These are phyloP conservation scores for Paradendryphiella salina DNA, from an alignment of 2,329 filamentous ascomycete species.

Conservation along the genomic window DNA sequence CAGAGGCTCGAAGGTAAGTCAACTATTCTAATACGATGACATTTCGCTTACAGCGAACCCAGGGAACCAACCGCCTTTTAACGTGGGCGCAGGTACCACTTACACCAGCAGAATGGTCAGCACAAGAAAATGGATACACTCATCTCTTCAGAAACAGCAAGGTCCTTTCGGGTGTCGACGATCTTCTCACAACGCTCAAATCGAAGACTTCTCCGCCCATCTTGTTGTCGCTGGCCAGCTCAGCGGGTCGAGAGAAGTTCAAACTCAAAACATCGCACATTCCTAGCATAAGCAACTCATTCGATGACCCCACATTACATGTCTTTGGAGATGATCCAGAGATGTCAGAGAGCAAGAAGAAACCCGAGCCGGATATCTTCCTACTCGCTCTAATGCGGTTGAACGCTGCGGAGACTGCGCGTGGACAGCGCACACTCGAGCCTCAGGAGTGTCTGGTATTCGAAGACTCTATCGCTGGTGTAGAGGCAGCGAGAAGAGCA, in stretches of 20 bases:
- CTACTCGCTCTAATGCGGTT: slow-evolving; percentile 4
- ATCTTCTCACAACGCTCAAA: slow-evolving; percentile 1
- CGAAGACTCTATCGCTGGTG: slow-evolving; percentile 12
- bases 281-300: neutral
- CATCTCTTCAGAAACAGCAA: slow-evolving; percentile 19
- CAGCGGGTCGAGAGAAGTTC: slow-evolving; percentile 5
- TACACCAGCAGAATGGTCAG: slow-evolving; percentile 20
- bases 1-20: slow-evolving; percentile 19
- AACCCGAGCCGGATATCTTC: slow-evolving; percentile 12
- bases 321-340: slow-evolving; percentile 9
- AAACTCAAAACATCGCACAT: slow-evolving; percentile 5
- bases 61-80: slow-evolving; percentile 26
- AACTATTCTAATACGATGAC: neutral
- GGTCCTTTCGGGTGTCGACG: neutral
- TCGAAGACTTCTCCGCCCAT: neutral
- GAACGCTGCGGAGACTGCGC: neutral
- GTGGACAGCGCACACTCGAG: neutral
- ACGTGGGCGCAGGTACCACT: slow-evolving; percentile 28
- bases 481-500: slow-evolving; percentile 1
- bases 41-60: neutral
- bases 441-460: slow-evolving; percentile 8
- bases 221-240: slow-evolving; percentile 7
- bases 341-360: slow-evolving; percentile 12
- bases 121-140: slow-evolving; percentile 12
- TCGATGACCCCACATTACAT: slow-evolving; percentile 2